These are phyloP conservation scores for Fusarium sp. DNA, from an alignment of 2,329 filamentous ascomycete genomes.

Conservation along the genomic window DNA sequence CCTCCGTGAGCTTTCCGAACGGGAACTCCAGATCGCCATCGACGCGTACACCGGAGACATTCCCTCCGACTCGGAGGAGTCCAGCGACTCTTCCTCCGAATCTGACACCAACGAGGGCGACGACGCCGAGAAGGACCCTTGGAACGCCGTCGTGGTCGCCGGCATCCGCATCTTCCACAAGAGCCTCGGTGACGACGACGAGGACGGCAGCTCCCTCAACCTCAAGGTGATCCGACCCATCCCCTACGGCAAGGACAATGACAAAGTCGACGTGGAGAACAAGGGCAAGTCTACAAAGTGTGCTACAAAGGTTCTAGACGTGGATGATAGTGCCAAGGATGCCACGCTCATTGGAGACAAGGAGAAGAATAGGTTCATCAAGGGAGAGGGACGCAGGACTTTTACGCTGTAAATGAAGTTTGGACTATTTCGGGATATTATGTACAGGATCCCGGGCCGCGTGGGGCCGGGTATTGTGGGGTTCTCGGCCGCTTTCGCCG, in stretches of 20 bases:
- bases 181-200: constrained; percentile 46
- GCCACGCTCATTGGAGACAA: constrained; percentile 53
- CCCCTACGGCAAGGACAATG: constrained; percentile 45
- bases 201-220: constrained; percentile 51
- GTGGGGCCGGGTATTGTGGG: constrained; percentile 13
- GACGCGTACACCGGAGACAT: constrained; percentile 26
- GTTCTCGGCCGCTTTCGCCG: background rate
- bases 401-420: constrained; percentile 4
- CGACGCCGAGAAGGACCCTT: constrained; percentile 68
- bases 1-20: constrained; percentile 55
- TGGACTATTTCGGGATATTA: constrained; percentile 10
- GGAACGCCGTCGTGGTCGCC: constrained; percentile 73
- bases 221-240: constrained; percentile 56
- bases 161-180: constrained; percentile 72
- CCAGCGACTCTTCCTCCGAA: constrained; percentile 31
- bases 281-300: constrained; percentile 37
- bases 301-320: constrained; percentile 53
- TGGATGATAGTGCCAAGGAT: constrained; percentile 61
- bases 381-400: constrained; percentile 40
- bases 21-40: constrained; percentile 52
- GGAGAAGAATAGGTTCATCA: constrained; percentile 53
- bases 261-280: constrained; percentile 38
- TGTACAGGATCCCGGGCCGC: background rate
- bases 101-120: constrained; percentile 53
- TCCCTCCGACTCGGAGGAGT: constrained; percentile 7